phyloP scores from a whole-genome alignment of 345 rosid species.

The Adansonia digitata region DNA sequence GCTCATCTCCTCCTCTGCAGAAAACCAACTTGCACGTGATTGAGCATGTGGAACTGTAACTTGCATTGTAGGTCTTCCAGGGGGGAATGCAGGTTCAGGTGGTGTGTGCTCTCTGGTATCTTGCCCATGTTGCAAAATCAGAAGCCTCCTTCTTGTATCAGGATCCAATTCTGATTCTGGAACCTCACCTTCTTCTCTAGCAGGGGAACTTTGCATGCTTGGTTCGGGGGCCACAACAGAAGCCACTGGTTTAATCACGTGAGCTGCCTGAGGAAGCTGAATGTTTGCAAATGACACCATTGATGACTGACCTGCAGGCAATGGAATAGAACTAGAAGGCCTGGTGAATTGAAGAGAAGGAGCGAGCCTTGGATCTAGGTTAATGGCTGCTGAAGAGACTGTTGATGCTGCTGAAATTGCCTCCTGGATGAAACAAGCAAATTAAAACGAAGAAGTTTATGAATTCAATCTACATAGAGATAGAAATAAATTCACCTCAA shows the following conservation, averaged over 20 bases:
- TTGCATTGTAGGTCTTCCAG: conserved; percentile 57
- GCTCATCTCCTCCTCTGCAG: conserved; percentile 81
- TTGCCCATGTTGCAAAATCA: conserved; percentile 96
- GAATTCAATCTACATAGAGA: no score
- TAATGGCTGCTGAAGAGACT: conserved; percentile 42
- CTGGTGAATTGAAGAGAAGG: conserved; percentile 49
- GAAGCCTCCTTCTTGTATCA: conserved; percentile 92
- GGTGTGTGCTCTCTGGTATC: conserved; percentile 71
- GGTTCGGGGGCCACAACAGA: conserved; percentile 52
- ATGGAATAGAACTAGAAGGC: conserved; percentile 54
- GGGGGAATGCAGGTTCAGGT: conserved; percentile 58
- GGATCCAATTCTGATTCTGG: conserved; percentile 99
- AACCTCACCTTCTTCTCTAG: conserved; percentile 98
- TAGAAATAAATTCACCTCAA: background rate
- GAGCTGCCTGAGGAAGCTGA: conserved; percentile 53
- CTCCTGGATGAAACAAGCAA: conserved; percentile 50
- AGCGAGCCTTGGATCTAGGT: conserved; percentile 62
- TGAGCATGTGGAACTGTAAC: conserved; percentile 60
- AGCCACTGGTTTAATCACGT: conserved; percentile 54
- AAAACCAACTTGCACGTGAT: conserved; percentile 71
- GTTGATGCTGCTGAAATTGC: conserved; percentile 62
- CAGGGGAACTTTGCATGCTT: conserved; percentile 85
- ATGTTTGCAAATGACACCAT: conserved; percentile 40
- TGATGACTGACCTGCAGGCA: conserved; percentile 42
- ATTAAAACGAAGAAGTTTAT: conserved; percentile 1